These are phyloP conservation scores for Solidago caesia DNA, from an alignment of 129 eudicot species.

Conservation along the genomic window DNA sequence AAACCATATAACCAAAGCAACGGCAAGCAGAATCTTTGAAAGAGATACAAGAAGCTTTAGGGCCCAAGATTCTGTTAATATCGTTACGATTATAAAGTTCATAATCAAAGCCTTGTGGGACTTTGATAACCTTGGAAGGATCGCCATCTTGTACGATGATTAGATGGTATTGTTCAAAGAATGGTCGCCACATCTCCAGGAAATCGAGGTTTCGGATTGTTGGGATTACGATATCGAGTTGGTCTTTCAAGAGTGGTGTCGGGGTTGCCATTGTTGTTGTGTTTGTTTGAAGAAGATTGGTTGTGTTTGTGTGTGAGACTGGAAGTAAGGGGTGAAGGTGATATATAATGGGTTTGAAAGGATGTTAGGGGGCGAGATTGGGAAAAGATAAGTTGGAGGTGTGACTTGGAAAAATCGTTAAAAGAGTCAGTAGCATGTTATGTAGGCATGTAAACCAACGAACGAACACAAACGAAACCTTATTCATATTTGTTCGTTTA, in stretches of 20 bases:
- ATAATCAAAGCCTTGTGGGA: constrained; percentile 66
- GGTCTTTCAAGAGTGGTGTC: constrained; percentile 51
- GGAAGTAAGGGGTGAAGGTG: neutral
- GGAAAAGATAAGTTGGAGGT: too few species aligned
- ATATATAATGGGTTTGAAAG: neutral
- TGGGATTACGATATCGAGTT: constrained; percentile 59
- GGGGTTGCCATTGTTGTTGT: constrained; percentile 37
- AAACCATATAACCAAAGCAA: constrained; percentile 66
- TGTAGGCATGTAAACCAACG: too few species aligned
- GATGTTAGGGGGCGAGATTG: neutral
- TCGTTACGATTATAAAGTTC: constrained; percentile 74
- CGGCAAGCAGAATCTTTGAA: constrained; percentile 77
- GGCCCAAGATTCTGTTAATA: constrained; percentile 64
- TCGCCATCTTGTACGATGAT: constrained; percentile 76
- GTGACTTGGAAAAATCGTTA: too few species aligned
- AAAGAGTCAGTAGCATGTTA: neutral
- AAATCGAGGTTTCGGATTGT: constrained; percentile 71
- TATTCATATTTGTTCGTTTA: too few species aligned
- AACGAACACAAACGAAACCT: too few species aligned
- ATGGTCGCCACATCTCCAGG: constrained; percentile 75
- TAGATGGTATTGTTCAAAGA: constrained; percentile 56
- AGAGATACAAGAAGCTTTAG: constrained; percentile 72
- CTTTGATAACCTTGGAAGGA: constrained; percentile 52
- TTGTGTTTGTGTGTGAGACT: neutral
- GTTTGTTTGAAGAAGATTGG: neutral